Base-by-base conservation (phyloP, 164 flowering plant genomes). In the Annona cherimola region DNA sequence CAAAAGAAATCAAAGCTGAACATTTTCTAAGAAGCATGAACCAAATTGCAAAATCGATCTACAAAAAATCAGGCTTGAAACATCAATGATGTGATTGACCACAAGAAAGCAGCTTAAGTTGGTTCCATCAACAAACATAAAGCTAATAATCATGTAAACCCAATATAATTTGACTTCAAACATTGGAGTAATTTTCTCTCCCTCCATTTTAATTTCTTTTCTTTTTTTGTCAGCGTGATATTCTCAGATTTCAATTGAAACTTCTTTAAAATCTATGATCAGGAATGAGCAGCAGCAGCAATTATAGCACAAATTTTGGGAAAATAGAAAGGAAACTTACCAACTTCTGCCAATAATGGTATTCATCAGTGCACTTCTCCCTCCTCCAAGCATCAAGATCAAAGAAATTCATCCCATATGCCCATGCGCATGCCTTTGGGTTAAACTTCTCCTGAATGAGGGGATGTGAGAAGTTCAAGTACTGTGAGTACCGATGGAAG, bases 381-480 rank as follows among this genome's bases (percentile, higher is more conserved):
- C 80, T 83, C 79, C 94, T 88, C 98, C 98, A 94, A 61, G 96
- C 90, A 82, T 94, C 90, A 45, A 94, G 91, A 79, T 94, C 94
- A 75, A 92, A 90, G 62, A 94, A 74, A 78, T 94, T 94, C 92
- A 92, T 85, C 46, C 98, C 97, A 83, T 78, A 92, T 8, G 98
- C 96, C 98, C 98, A 94, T 1, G 94, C 98, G 81, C 98, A 94
- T 18, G 97, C 89, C 79, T 85, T 89, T 41, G 97, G 95, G 69
- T 86, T 91, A 69, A 92, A 89, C 72, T 66, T 89, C 78, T 87
- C 94, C 77, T 63, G 83, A 35, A 94, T 87, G 20, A 88, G 80
- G 63, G 94, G 92, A 63, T 94, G 79, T 41, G 98, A 92, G 75
- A 92, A 90, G 71, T 94, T 92, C 80, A 94, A 80, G 73, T 92